A percentile compares a stretch with the other conserved stretches of the same genome.
phyloP scores from a whole-genome alignment of 805 yeast genomes.

The Isabelozyma rhagii region DNA sequence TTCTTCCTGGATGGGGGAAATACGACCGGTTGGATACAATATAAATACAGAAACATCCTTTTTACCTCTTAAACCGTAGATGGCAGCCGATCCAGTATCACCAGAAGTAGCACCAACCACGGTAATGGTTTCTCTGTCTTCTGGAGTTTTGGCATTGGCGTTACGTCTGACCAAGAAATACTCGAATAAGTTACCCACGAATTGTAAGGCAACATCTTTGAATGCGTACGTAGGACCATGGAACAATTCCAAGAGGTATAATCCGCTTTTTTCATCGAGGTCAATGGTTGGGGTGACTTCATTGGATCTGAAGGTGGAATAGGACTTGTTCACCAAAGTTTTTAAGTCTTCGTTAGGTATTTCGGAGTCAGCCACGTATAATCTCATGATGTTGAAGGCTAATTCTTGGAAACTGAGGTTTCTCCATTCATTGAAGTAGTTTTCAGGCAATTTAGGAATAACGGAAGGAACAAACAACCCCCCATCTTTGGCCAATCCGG shows the following conservation, averaged over 20 bases:
- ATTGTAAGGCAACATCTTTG: constrained; percentile 97
- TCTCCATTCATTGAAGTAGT: constrained; percentile 65
- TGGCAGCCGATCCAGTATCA: constrained; percentile 99
- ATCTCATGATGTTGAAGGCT: constrained; percentile 81
- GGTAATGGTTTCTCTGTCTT: constrained; percentile 75
- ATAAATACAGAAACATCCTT: constrained; percentile 97
- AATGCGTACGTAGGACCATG: constrained; percentile 99
- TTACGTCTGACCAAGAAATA: constrained; percentile 81
- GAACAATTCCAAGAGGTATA: constrained; percentile 86
- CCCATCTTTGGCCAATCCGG: constrained; percentile 95
- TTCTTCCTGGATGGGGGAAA: constrained; percentile 95
- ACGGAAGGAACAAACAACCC: constrained; percentile 87
- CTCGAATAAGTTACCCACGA: constrained; percentile 95
- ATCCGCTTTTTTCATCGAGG: constrained; percentile 52
- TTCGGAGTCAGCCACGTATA: constrained; percentile 71
- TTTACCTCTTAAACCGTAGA: constrained; percentile 94
- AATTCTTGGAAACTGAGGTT: constrained; percentile 76
- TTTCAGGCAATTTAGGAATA: constrained; percentile 65
- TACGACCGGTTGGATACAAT: constrained; percentile 94
- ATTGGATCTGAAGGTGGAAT: constrained; percentile 83
- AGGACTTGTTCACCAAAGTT: constrained; percentile 63
- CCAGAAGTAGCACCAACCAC: constrained; percentile 99
- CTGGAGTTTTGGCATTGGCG: constrained; percentile 42
- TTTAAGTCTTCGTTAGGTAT: constrained; percentile 69
- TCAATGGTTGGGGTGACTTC: constrained; percentile 85